Percentiles rank a stretch among this genome's conserved stretches.
Evolutionary conservation across 1,139 yeast species (phyloP).

Genomic region (Blastobotrys raffinosifermentans): DNA sequence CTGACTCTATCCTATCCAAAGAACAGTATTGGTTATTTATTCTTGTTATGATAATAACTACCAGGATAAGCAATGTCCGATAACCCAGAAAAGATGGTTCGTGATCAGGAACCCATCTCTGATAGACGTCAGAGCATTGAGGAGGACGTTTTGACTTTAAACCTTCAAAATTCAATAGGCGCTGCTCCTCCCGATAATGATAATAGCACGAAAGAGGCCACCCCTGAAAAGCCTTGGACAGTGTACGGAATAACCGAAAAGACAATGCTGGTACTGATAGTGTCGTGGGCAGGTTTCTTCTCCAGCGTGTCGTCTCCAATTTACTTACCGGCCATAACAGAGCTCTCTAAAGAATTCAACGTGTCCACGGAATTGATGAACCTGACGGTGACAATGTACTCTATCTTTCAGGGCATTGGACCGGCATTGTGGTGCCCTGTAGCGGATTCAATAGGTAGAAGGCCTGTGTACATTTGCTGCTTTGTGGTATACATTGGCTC

Average conservation of each 20-base stretch:
- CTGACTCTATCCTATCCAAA: no score
- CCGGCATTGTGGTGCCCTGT: constrained; percentile 59
- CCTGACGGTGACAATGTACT: constrained; percentile 63
- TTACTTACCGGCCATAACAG: constrained; percentile 65
- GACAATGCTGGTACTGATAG: constrained; percentile 34
- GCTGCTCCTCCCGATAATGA: no score
- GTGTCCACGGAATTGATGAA: constrained; percentile 53
- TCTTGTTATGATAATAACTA: no score
- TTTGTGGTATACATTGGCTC: constrained; percentile 49
- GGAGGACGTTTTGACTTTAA: no score
- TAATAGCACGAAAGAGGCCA: no score
- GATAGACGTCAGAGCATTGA: no score
- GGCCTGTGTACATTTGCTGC: constrained; percentile 57
- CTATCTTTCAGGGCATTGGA: constrained; percentile 61
- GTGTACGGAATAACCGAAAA: constrained; percentile 37
- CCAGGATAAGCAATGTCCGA: no score
- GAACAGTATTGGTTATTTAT: no score
- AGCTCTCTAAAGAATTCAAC: constrained; percentile 45
- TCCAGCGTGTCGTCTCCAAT: constrained; percentile 67
- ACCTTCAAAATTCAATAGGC: no score
- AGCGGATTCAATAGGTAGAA: constrained; percentile 64
- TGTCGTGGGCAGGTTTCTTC: constrained; percentile 47
- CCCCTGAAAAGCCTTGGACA: no score
- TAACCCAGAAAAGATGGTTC: no score
- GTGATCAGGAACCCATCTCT: no score